Evolutionary conservation across 2,329 filamentous ascomycete genomes (phyloP).

Genomic region (Blumeriella jaapii): DNA sequence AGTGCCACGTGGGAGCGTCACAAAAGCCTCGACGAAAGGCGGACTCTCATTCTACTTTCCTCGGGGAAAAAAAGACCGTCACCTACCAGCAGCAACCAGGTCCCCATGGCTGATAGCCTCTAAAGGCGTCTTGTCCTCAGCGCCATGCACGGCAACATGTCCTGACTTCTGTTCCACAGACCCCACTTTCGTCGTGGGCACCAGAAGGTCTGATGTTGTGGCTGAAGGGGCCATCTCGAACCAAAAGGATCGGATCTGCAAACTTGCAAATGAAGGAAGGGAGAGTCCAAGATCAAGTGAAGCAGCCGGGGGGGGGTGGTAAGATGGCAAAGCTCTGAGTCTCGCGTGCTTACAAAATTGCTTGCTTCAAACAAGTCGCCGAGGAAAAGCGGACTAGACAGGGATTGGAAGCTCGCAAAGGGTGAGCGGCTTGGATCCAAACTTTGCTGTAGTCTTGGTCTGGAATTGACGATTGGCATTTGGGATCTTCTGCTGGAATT

Average conservation of each 20-base stretch:
- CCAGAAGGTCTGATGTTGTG: constrained; percentile 10
- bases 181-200: constrained; percentile 10
- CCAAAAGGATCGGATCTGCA: background rate
- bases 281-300: background rate
- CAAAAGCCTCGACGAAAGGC: too few relatives aligned
- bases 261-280: background rate
- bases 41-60: background rate
- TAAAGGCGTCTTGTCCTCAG: constrained; percentile 24
- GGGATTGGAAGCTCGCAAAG: too few relatives aligned
- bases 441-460: too few relatives aligned
- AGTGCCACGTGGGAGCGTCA: too few relatives aligned
- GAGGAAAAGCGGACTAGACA: too few relatives aligned
- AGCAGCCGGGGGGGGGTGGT: too few relatives aligned
- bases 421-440: too few relatives aligned
- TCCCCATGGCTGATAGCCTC: constrained; percentile 27
- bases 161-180: constrained; percentile 10
- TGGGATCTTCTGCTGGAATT: too few relatives aligned
- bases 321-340: too few relatives aligned
- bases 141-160: constrained; percentile 18
- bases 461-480: too few relatives aligned
- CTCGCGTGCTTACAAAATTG: too few relatives aligned
- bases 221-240: constrained; percentile 16
- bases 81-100: constrained; percentile 21
- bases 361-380: too few relatives aligned
- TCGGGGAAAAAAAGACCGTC: background rate